A percentile compares a stretch with the other conserved stretches of the same genome.
These are phyloP conservation scores for Salisapilia sapeloensis DNA, from an alignment of 352 stramenopile genomes.

Conservation along the genomic window DNA sequence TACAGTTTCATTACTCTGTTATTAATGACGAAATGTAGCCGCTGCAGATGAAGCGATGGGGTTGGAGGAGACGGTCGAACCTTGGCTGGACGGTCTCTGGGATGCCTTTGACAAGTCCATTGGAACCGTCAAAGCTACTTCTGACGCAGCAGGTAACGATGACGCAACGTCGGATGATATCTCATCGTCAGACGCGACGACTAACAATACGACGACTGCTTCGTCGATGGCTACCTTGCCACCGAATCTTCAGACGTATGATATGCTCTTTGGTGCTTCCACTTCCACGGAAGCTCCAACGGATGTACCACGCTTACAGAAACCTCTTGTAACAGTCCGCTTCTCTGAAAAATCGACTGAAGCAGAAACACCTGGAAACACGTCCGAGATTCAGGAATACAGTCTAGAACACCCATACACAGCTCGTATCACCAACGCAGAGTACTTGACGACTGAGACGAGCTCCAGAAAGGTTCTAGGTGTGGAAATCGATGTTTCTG, in stretches of 20 bases:
- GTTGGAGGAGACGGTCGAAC: slow-evolving; percentile 89
- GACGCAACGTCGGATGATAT: background rate
- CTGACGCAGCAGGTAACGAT: slow-evolving; percentile 2
- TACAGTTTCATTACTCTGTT: too few species aligned
- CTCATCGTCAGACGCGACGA: background rate
- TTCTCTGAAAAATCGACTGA: slow-evolving; percentile 12
- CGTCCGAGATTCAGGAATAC: slow-evolving; percentile 10
- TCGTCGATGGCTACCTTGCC: slow-evolving; percentile 11
- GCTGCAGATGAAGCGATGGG: slow-evolving; percentile 89
- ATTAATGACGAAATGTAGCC: slow-evolving; percentile 13
- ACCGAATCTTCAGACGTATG: slow-evolving; percentile 26
- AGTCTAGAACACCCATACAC: slow-evolving; percentile 29
- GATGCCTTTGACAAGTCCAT: slow-evolving; percentile 19
- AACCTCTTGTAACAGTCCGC: slow-evolving; percentile 20
- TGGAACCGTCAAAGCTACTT: slow-evolving; percentile 5
- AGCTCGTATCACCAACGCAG: slow-evolving; percentile 16
- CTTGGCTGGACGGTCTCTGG: slow-evolving; percentile 67
- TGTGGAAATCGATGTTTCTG: slow-evolving; percentile 22
- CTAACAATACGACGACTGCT: slow-evolving; percentile 1
- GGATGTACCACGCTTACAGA: slow-evolving; percentile 37
- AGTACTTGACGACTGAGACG: slow-evolving; percentile 26
- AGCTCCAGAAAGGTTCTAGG: slow-evolving; percentile 40
- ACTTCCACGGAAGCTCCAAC: slow-evolving; percentile 14
- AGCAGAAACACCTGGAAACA: background rate
- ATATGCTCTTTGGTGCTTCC: slow-evolving; percentile 32